Evolutionary conservation across 2,329 filamentous ascomycete genomes (phyloP).

Genomic region (Blastomyces emzantsi): DNA sequence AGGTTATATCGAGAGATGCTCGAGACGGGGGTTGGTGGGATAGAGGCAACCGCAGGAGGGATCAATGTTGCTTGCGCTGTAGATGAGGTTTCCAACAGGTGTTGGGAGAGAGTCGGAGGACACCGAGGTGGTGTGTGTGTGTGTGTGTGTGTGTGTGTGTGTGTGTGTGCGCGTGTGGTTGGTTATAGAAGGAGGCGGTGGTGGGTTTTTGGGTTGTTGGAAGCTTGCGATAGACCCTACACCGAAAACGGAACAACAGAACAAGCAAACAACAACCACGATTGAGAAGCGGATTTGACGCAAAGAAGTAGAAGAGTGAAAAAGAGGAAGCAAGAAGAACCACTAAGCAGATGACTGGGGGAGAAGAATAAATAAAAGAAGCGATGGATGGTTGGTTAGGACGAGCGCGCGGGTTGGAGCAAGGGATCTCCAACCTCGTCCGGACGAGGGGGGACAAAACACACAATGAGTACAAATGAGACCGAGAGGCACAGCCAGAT

Average conservation of each 20-base stretch:
- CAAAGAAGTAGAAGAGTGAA: not conserved
- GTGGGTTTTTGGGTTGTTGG: not conserved
- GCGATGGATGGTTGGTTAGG: not conserved
- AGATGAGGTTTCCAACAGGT: not conserved
- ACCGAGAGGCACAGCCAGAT: not conserved
- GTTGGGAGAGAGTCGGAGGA: not conserved
- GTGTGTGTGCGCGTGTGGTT: not conserved
- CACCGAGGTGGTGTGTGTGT: not conserved
- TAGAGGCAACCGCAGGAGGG: not conserved
- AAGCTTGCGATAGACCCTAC: not conserved
- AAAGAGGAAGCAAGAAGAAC: not conserved
- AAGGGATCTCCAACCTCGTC: not conserved
- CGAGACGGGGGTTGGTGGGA: not conserved
- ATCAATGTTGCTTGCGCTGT: not conserved
- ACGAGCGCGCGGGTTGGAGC: not conserved
- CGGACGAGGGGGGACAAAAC: not conserved
- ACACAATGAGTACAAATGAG: not conserved
- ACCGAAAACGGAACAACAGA: not conserved
- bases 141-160: too few species aligned
- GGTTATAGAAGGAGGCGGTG: not conserved
- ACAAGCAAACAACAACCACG: not conserved
- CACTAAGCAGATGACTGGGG: not conserved
- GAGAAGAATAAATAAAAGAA: not conserved
- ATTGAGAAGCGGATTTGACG: not conserved
- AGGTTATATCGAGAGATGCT: conserved; percentile 1